Percentiles rank a stretch among this genome's conserved stretches.
phyloP scores from a whole-genome alignment of 1,139 yeast genomes.

The Torulaspora globosa region DNA sequence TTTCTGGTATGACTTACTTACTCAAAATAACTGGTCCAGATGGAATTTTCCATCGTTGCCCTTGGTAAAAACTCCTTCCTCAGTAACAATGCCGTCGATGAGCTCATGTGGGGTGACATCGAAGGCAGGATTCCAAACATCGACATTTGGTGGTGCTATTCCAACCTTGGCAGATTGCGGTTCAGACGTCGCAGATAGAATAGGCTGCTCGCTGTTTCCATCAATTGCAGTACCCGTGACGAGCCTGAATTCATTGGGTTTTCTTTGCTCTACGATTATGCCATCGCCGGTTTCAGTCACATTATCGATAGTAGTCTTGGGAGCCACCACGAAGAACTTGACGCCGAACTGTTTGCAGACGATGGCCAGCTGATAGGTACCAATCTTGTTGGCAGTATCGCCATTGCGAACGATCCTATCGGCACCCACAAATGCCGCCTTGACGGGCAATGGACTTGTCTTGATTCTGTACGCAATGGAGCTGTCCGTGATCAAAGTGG shows the following conservation, averaged over 20 bases:
- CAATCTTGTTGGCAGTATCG: conserved; percentile 94
- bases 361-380: conserved; percentile 86
- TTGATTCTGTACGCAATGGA: conserved; percentile 78
- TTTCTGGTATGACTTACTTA: neutral
- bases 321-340: conserved; percentile 91
- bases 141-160: conserved; percentile 78
- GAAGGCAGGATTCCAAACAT: conserved; percentile 95
- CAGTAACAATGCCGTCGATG: conserved; percentile 88
- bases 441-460: conserved; percentile 50
- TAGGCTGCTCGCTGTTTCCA: conserved; percentile 32
- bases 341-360: conserved; percentile 53
- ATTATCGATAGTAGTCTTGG: conserved; percentile 81
- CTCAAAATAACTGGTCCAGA: conserved; percentile 32
- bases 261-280: conserved; percentile 84
- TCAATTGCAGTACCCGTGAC: conserved; percentile 63
- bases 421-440: conserved; percentile 95
- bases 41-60: conserved; percentile 45
- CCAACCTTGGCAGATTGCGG: conserved; percentile 59
- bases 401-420: conserved; percentile 90
- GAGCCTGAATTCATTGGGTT: conserved; percentile 70
- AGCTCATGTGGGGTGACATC: conserved; percentile 83
- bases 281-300: conserved; percentile 62
- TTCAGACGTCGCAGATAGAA: conserved; percentile 36
- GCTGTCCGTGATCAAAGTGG: conserved; percentile 83
- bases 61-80: conserved; percentile 53